phyloP scores from a whole-genome alignment of 202 grass and related monocot species.

The Schoenoplectus triqueter region DNA sequence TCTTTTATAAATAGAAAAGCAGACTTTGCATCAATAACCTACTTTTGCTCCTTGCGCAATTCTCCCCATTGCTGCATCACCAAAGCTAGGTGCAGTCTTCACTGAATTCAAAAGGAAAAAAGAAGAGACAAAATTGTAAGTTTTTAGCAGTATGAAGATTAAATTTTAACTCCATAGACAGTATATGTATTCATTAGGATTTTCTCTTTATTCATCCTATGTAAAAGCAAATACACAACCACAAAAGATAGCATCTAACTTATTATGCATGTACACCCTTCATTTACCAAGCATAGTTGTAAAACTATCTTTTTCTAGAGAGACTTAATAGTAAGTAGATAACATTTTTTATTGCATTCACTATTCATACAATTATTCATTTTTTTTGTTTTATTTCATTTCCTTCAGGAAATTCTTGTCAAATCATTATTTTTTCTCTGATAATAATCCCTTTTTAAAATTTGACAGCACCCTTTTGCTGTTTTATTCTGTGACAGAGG shows the following conservation, averaged over 20 bases:
- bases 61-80: conserved; percentile 76
- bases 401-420: neutral
- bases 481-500: neutral
- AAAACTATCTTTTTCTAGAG: neutral
- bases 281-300: neutral
- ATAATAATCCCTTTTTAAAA: neutral
- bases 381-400: neutral
- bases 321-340: too few species aligned
- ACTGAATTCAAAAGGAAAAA: conserved; percentile 40
- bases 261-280: neutral
- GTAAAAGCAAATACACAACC: neutral
- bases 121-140: neutral
- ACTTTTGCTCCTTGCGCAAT: conserved; percentile 85
- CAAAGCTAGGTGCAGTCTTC: conserved; percentile 74
- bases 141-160: conserved; percentile 6
- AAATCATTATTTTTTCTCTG: neutral
- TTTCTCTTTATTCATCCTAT: neutral
- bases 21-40: conserved; percentile 4
- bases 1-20: neutral
- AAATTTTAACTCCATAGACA: neutral
- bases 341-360: neutral
- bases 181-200: neutral
- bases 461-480: neutral
- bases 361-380: neutral
- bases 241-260: neutral